Base-by-base conservation (phyloP, 306 rosid species). In the Rubus idaeus region DNA sequence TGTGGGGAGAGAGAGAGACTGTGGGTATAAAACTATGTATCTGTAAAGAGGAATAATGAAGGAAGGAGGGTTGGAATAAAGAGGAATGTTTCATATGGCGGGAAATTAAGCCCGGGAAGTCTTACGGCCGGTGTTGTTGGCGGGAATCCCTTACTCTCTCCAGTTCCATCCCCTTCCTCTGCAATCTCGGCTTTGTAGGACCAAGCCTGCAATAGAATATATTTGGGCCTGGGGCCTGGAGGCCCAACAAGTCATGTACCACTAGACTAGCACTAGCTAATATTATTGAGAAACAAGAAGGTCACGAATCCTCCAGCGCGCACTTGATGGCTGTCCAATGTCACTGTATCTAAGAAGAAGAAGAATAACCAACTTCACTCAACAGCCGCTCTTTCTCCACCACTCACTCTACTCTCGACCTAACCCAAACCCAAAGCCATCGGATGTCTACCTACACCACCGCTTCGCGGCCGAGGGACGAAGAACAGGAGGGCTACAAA, bases 321-420 rank as follows among this genome's bases (percentile, higher is more conserved):
- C n/a, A n/a, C n/a, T n/a, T n/a, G n/a, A n/a, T 91, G 96, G 97
- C 82, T 74, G 21, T n/a, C 70, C 89, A 75, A 91, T 94, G 98
- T 84, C 85, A 60, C 71, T 65, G 55, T 73, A 73, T 69, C 71
- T 85, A 2, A 5, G 78, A 82, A 78, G 78, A 3, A 3, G 77
- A 83, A 78, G 79, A 75, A n/a, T n/a, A n/a, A 69, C 80, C 71
- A 70, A 45, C 68, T 65, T 81, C 76, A 70, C 57, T 26, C 83
- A 86, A 1, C 3, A 71, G 57, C 71, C 90, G 2, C 56, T 26
- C 56, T 80, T 82, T 10, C 49, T 61, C 52, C 13, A 37, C 64
- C 49, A 45, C 35, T 30, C 35, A 30, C 35, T 30, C 2, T 30
- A 30, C 49, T 45, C 49, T 45, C 49, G 41, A 26, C 62, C n/a